Evolutionary conservation across 495 filamentous ascomycete genomes (phyloP), one percentile per base, ranked within the genome.

Genomic region (Aspergillus nanangensis): DNA sequence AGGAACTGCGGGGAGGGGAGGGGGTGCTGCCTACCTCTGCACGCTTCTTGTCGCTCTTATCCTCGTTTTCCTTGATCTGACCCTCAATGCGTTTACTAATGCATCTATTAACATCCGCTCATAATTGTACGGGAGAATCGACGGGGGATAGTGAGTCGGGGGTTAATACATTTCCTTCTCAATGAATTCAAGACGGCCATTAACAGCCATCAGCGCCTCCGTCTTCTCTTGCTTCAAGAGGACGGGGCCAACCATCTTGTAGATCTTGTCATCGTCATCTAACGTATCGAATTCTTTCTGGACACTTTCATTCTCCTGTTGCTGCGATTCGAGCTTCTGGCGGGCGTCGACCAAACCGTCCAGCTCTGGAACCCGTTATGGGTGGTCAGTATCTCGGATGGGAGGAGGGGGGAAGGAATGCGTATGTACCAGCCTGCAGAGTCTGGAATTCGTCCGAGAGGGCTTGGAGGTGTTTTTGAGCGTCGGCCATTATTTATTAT

Each of bases 131-230:
- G 35, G 22, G 24, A 44, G 21, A n/a, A 21, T 22, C 35, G 9
- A 27, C 25, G 7, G 13, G 3, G 31, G 17, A 22, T 21, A 35
- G 25, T 39, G 39, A 48, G 36, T 55, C 79, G 51, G n/a, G n/a
- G n/a, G n/a, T n/a, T n/a, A n/a, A 29, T 65, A 97, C 93, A 96
- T 94, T 55, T 98, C 94, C 58, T 90, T 88, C 52, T 83, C 77
- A 50, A 98, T 98, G 52, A 91, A 97, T 47, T 95, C 89, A 44
- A 98, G 64, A 8, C 93, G 81, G 35, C 88, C 86, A 50, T 91
- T 86, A 23, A 98, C 94, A 5, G 90, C 88, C 79, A 88, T 84
- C 38, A 84, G 76, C 0, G 94, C 93, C 55, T 98, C 93, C 3
- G 71, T 65, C 57, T 85, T 88, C 10, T 97, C 93, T 65, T 97